A percentile compares a stretch with the other conserved stretches of the same genome.
These are phyloP conservation scores for Trifolium subterraneum DNA, from an alignment of 306 rosid species.

Conservation along the genomic window DNA sequence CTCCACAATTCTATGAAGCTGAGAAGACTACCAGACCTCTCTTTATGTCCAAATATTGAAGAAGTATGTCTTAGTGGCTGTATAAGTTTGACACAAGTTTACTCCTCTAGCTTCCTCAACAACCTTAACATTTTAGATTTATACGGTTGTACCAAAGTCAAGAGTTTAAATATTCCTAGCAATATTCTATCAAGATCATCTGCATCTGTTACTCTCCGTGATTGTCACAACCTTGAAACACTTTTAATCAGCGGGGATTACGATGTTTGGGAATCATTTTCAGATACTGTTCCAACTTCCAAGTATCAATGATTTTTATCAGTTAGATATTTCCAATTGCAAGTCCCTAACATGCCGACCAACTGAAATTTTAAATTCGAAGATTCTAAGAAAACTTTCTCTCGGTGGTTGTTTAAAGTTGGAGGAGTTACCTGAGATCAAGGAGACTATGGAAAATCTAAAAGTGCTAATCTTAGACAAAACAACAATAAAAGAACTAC, in stretches of 20 bases:
- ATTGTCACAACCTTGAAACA: conserved; percentile 6
- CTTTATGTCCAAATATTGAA: conserved; percentile 39
- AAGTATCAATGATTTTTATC: not conserved
- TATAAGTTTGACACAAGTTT: not conserved
- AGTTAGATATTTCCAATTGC: conserved; percentile 38
- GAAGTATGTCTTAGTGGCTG: conserved; percentile 36
- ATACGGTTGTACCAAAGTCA: conserved; percentile 12
- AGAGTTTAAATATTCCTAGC: conserved; percentile 21
- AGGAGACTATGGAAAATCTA: not conserved
- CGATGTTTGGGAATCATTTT: not conserved
- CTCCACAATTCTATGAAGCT: not conserved
- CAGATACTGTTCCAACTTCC: not conserved
- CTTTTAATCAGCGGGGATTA: conserved; percentile 14
- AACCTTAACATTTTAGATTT: conserved; percentile 34
- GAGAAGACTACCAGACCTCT: conserved; percentile 28
- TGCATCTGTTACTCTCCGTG: conserved; percentile 21
- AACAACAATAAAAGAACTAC: conserved; percentile 32
- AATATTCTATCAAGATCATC: conserved; percentile 31
- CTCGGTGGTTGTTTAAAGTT: not conserved
- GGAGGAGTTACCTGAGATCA: conserved; percentile 3
- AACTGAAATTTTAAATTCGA: conserved; percentile 2
- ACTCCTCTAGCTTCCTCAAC: conserved; percentile 38
- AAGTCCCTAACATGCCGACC: conserved; percentile 35
- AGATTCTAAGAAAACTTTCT: not conserved
- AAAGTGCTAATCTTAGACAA: not conserved